Evolutionary conservation across 306 rosid genomes (phyloP), one percentile per base, ranked within the genome.

Genomic region (Acacia acuminata): DNA sequence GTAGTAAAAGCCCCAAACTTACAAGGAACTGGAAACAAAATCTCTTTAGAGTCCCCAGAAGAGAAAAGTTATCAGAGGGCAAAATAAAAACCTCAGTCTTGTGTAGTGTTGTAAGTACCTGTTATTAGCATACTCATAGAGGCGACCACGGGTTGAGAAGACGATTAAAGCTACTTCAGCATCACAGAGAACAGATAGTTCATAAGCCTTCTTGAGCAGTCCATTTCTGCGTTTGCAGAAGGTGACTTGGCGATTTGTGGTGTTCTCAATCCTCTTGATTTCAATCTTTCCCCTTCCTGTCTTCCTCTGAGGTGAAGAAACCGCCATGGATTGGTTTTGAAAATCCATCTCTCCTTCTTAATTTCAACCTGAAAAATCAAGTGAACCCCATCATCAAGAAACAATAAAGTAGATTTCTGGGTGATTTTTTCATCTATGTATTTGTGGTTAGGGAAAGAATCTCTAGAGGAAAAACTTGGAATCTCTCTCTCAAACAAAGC

Each of bases 211-310:
- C 87, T 96, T 96, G 44, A 94, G 92, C 53, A 96, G 81, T 0
- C 99, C 98, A 79, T 94, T 96, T 72, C 99, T 85, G 34, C 99
- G 86, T 71, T 96, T 96, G 86, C 99, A 96, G 88, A 96, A 96
- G 50, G 99, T 96, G 8, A 96, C 99, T 90, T 96, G 99, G 19
- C 99, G 97, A 87, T 96, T 96, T 16, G 99, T 96, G 0, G 98
- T 94, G 94, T 96, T 96, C 84, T 96, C 99, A 78, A 96, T 96
- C 93, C 99, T 51, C 91, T 93, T 94, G 86, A 96, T 96, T 92
- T 91, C 97, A 81, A 96, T 94, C 90, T 96, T 96, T 51, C 99
- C 99, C 51, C 99, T 92, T 53, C 98, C 99, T 89, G 92, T 50
- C 91, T 92, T 96, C 81, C 97, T 91, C 74, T 89, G 96, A 1